phyloP scores from a whole-genome alignment of 2,329 filamentous ascomycete genomes.

The Colletotrichum eleusines region DNA sequence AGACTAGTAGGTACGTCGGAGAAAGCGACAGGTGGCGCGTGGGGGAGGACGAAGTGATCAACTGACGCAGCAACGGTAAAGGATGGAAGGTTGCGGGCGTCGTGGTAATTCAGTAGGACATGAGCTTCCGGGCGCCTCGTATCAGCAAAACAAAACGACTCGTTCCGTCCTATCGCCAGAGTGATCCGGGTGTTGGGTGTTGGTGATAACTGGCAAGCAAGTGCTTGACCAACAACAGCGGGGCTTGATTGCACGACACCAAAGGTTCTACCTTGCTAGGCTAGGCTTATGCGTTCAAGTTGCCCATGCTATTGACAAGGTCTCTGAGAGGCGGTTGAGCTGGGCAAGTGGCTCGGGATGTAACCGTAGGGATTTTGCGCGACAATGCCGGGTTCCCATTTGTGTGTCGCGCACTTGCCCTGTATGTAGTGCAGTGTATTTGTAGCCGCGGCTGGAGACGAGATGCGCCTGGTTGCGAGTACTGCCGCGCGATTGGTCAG shows the following conservation, averaged over 20 bases:
- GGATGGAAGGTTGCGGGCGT: too few species aligned
- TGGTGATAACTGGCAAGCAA: slow-evolving; percentile 1
- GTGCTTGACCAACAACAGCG: slow-evolving; percentile 13
- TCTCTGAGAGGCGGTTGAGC: not conserved
- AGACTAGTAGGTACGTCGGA: slow-evolving; percentile 13
- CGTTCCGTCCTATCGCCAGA: not conserved
- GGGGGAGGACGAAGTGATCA: slow-evolving; percentile 22
- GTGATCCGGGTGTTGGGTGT: too few species aligned
- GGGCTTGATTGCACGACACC: slow-evolving; percentile 16
- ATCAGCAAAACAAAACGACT: not conserved
- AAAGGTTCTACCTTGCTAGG: too few species aligned
- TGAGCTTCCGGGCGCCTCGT: not conserved
- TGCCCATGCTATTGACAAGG: slow-evolving; percentile 11
- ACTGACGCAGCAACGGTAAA: slow-evolving; percentile 6
- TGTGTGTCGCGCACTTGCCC: slow-evolving; percentile 29
- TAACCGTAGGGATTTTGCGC: slow-evolving; percentile 24
- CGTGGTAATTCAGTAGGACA: not conserved
- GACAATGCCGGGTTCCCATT: slow-evolving; percentile 26
- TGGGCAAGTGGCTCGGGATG: slow-evolving; percentile 4
- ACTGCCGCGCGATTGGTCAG: slow-evolving; percentile 24
- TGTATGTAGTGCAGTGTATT: slow-evolving; percentile 24
- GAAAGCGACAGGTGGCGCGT: slow-evolving; percentile 21
- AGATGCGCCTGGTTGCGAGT: slow-evolving; percentile 1
- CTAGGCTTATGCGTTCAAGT: not conserved
- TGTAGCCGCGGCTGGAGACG: slow-evolving; percentile 26